Evolutionary conservation across 805 yeast species (phyloP), one percentile per base, ranked within the genome.

Genomic region (Torulaspora microellipsoides): DNA sequence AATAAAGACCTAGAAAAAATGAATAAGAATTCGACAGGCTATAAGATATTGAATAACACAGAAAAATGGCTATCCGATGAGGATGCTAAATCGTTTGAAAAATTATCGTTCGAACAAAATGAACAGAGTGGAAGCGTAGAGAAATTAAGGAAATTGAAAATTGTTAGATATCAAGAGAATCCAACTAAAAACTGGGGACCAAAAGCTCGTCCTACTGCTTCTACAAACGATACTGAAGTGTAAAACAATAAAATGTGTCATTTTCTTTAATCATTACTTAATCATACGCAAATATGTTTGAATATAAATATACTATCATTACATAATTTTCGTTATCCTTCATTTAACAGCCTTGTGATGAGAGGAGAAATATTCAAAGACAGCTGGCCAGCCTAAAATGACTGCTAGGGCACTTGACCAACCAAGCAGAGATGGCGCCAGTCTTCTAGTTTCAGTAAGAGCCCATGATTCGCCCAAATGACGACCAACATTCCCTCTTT

Each of bases 171-270:
- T 65, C 99, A 90, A 62, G 89, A 81, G 59, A 91, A 90, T 59
- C 99, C 99, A 12, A 77, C 88, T 1, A 86, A 85, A 61, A 83
- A 86, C 62, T 93, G 99, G 99, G 99, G 99, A 1, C 99, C 98
- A 30, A 87, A 85, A 68, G 80, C 96, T 3, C 80, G 84, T 58
- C 95, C 95, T 27, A 40, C 27, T 32, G 29, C 37, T 17, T 23
- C 42, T n/a, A 14, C n/a, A 12, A 20, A 20, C 25, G 25, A 20
- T 4, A 20, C 25, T 20, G 25, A 20, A 20, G 2, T 20, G 15
- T 20, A 14, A 34, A 15, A 20, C 29, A 20, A 23, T n/a, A 34
- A 23, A 17, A 34, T 20, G 14, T 27, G 38, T 44, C 33, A 23
- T 34, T 34, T 15, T 36, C 23, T 7, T 36, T 46, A 34, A 37